Evolutionary conservation across 768 basidiomycete species (phyloP), one percentile per base, ranked within the genome.

Genomic region (Mycena venus): DNA sequence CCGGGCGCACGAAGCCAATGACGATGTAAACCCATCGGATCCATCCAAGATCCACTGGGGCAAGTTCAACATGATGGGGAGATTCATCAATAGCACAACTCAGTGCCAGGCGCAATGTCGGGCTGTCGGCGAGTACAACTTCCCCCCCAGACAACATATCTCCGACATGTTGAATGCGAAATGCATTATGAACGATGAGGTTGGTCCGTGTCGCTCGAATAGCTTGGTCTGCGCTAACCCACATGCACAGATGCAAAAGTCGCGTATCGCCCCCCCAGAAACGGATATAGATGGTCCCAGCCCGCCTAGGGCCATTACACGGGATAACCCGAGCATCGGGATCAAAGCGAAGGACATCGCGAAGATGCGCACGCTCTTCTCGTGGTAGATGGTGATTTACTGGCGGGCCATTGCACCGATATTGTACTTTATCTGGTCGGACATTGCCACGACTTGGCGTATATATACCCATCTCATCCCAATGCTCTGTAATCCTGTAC

Each of bases 1-100:
- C 56, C 92, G 92, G 74, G 91, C 96, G 10, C 93, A 98, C 76
- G 95, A 96, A 83, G 94, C 92, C 70, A 97, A 98, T 73, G 86
- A 88, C 3, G 95, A 97, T 77, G 88, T 90, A 74, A 90, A 90
- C 74, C 85, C 91, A 9, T 85, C 89, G 25, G 93, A 95, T 78
- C 86, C 91, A 4, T 85, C 82, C 47, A 91, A 92, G 80, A 94
- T 99, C 66, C 96, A 99, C 79, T 99, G 98, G 98, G 95, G 93
- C 31, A 99, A 99, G 84, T 98, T 95, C 83, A 94, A 93, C 76
- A 93, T 96, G 90, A 94, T 99, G 86, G 97, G 94, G 34, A 90
- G 92, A 72, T 96, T 97, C 78, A 91, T 98, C 68, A 89, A 90
- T 62, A 91, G 90, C 78, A 94, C 96, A 8, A 88, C 89, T 0